Base-by-base conservation (phyloP, 306 rosid species). In the Gastrolobium villosum region DNA sequence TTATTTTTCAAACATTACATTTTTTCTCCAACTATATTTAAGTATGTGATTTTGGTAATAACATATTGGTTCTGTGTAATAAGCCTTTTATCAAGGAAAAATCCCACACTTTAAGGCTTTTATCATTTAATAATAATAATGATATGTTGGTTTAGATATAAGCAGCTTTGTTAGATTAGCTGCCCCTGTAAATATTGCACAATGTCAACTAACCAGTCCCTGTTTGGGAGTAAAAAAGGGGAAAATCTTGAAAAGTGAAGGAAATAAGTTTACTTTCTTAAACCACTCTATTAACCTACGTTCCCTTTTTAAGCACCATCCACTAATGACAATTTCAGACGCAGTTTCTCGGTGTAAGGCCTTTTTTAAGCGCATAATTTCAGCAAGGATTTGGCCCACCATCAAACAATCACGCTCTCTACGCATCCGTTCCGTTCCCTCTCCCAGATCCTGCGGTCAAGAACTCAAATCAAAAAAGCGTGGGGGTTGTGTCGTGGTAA, bases 371-470 rank as follows among this genome's bases (percentile, higher is more conserved):
- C 15, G 39, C 80, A 36, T 54, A 74, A 66, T 57, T 66, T 74
- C 56, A 57, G 65, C 56, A 30, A 30, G 30, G 59, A 54, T 74
- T 4, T 3, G 3, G 2, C 14, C 44, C 26, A n/a, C 6, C 28
- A 6, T 5, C 65, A 6, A 53, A 1, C 30, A n/a, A 3, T 5
- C 85, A 82, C 85, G 80, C 85, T 7, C 39, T 2, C 0, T 5
- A 2, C 37, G 4, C 50, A 3, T 57, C 39, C 20, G 70, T 71
- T 0, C 1, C 1, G 0, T 2, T 31, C 43, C 13, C 62, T 7
- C 13, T 28, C 65, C 15, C 2, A 41, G 6, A 65, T 65, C 74
- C n/a, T 3, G 52, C 39, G 67, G 35, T 2, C 5, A 62, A 6
- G 3, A 75, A 5, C 2, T 0, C 1, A 1, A 20, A 20, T 0